Percentiles rank a stretch among this genome's conserved stretches.
Evolutionary conservation across 441 rosid genomes (phyloP).

Genomic region (Daphne laureola): DNA sequence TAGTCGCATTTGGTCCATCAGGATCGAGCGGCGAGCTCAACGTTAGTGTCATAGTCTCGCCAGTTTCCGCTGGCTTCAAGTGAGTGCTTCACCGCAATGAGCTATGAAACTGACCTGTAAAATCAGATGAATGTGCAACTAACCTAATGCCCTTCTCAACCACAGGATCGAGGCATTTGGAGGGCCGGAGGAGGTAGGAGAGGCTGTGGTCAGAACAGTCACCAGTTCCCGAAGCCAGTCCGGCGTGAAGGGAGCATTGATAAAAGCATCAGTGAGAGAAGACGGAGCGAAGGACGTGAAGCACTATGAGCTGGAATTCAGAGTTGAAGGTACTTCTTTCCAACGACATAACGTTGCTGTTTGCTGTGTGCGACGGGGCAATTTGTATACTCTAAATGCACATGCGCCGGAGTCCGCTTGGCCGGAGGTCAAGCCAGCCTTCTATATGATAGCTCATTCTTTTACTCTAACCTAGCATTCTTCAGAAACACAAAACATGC

Average conservation of each 20-base stretch:
- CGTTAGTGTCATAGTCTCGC: conserved; percentile 78
- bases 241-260: conserved; percentile 48
- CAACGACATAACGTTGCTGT: conserved; percentile 62
- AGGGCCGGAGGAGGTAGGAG: conserved; percentile 69
- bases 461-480: conserved; percentile 32
- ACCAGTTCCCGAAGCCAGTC: conserved; percentile 40
- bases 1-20: conserved; percentile 81
- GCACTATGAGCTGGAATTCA: conserved; percentile 66
- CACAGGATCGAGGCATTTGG: conserved; percentile 75
- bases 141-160: not conserved
- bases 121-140: not conserved
- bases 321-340: conserved; percentile 60
- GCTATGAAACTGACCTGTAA: not conserved
- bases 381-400: conserved; percentile 64
- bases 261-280: conserved; percentile 43
- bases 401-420: conserved; percentile 74
- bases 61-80: conserved; percentile 70
- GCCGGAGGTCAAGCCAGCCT: conserved; percentile 40
- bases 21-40: conserved; percentile 85
- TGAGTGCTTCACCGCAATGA: conserved; percentile 24
- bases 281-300: conserved; percentile 37
- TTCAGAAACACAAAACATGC: not conserved
- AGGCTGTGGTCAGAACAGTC: conserved; percentile 47
- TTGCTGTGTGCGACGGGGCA: conserved; percentile 50
- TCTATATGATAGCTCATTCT: conserved; percentile 43